phyloP scores from a whole-genome alignment of 2,329 filamentous ascomycete species.

The Aureobasidium sp. region DNA sequence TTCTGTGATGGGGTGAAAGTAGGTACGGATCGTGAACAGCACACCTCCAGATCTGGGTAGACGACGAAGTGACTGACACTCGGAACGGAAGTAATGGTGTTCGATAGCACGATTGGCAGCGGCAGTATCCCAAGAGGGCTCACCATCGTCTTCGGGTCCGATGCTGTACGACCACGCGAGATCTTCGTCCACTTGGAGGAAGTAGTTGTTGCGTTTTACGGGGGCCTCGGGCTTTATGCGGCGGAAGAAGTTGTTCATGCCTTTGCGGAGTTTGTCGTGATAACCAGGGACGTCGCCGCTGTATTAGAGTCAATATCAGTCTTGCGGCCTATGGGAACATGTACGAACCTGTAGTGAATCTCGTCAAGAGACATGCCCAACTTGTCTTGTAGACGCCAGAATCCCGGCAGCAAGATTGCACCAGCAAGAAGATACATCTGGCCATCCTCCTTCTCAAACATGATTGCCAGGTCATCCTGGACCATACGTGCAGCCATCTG shows the following conservation, averaged over 20 bases:
- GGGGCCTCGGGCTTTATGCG: constrained; percentile 59
- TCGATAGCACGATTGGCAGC: constrained; percentile 64
- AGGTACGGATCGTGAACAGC: constrained; percentile 72
- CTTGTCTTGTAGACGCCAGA: constrained; percentile 78
- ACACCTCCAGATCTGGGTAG: constrained; percentile 38
- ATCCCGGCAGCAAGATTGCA: constrained; percentile 66
- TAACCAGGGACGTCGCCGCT: constrained; percentile 67
- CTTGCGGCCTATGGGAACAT: neutral
- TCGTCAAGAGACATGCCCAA: constrained; percentile 68
- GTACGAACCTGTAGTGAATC: constrained; percentile 54
- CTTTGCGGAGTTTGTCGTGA: constrained; percentile 61
- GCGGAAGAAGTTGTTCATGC: constrained; percentile 75
- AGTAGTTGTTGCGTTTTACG: constrained; percentile 71
- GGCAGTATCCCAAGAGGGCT: constrained; percentile 65
- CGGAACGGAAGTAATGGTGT: constrained; percentile 68
- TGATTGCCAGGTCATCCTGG: constrained; percentile 76
- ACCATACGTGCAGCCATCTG: constrained; percentile 60
- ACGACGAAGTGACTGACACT: constrained; percentile 56
- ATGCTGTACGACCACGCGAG: constrained; percentile 71
- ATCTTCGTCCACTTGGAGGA: constrained; percentile 74
- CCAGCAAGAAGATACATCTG: constrained; percentile 76
- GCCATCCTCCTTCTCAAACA: constrained; percentile 68
- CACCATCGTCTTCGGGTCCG: constrained; percentile 56
- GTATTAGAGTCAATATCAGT: neutral
- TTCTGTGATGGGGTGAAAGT: constrained; percentile 63